Evolutionary conservation across 331 rosid genomes (phyloP).

Genomic region (Cucumis variabilis): DNA sequence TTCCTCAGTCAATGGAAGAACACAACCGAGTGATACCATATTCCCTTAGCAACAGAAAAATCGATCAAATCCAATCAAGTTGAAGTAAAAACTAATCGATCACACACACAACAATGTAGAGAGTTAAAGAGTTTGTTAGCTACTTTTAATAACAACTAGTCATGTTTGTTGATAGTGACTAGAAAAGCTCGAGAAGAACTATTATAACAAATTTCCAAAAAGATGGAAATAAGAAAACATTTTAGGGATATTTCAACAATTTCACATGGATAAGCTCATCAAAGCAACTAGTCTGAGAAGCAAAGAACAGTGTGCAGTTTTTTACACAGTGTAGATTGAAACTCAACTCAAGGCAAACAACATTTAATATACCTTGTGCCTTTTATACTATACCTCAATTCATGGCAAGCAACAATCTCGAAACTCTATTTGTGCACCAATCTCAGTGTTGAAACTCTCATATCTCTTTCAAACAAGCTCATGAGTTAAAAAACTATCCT

Average conservation of each 20-base stretch:
- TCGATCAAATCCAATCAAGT: conserved; percentile 10
- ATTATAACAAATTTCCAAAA: too few species aligned
- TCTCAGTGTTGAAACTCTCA: conserved; percentile 75
- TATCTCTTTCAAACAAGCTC: conserved; percentile 88
- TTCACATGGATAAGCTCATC: neutral
- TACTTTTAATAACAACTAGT: neutral
- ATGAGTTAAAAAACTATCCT: conserved; percentile 75
- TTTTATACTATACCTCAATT: conserved; percentile 55
- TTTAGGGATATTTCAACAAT: too few species aligned
- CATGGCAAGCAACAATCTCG: too few species aligned
- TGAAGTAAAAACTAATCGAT: neutral
- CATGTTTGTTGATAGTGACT: neutral
- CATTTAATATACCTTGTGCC: too few species aligned
- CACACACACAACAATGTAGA: neutral
- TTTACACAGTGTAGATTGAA: too few species aligned
- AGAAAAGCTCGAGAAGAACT: too few species aligned
- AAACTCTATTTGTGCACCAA: conserved; percentile 76
- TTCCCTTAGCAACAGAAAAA: conserved; percentile 50
- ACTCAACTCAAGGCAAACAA: too few species aligned
- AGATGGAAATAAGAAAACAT: too few species aligned
- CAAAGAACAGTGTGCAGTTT: too few species aligned
- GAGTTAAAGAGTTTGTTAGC: neutral
- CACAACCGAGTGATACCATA: conserved; percentile 78
- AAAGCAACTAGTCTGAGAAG: too few species aligned
- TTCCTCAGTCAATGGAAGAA: conserved; percentile 86